These are phyloP conservation scores for Kuraishia piskuri DNA, from an alignment of 805 yeast genomes.

Conservation along the genomic window DNA sequence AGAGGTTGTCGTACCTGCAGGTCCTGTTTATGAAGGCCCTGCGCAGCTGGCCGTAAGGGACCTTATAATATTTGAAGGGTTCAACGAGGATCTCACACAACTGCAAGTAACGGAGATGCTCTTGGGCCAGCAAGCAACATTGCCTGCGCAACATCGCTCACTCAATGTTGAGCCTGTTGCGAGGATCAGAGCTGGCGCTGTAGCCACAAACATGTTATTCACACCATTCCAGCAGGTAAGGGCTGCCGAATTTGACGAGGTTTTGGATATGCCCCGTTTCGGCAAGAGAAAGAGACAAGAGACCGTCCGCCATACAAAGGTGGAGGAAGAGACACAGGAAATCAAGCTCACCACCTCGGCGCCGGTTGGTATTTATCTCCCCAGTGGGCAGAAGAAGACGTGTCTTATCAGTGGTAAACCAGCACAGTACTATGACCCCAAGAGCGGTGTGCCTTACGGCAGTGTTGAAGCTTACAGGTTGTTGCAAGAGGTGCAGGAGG, in stretches of 20 bases:
- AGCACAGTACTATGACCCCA: slow-evolving; percentile 83
- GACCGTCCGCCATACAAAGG: slow-evolving; percentile 33
- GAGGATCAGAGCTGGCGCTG: slow-evolving; percentile 4
- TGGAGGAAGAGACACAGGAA: slow-evolving; percentile 36
- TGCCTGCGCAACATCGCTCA: slow-evolving; percentile 44
- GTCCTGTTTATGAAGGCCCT: slow-evolving; percentile 54
- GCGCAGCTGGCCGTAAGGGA: slow-evolving; percentile 50
- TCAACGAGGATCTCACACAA: slow-evolving; percentile 23
- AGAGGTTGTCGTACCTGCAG: not conserved
- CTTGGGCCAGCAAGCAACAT: slow-evolving; percentile 53
- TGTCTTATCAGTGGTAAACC: slow-evolving; percentile 73
- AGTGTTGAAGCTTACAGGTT: slow-evolving; percentile 74
- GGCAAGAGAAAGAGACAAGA: slow-evolving; percentile 43
- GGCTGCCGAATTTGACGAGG: slow-evolving; percentile 27
- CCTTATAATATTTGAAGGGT: slow-evolving; percentile 43
- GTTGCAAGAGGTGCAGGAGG: slow-evolving; percentile 43
- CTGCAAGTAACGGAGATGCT: slow-evolving; percentile 29
- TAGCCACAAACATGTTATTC: slow-evolving; percentile 6
- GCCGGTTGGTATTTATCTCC: slow-evolving; percentile 64
- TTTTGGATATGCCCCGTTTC: slow-evolving; percentile 47
- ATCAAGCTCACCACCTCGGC: slow-evolving; percentile 56
- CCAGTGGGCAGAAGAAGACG: slow-evolving; percentile 56
- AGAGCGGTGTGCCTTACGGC: slow-evolving; percentile 78
- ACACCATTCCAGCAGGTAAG: slow-evolving; percentile 6
- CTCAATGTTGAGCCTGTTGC: slow-evolving; percentile 45